Base-by-base conservation (phyloP, 2,329 filamentous ascomycete species). In the Neurospora sp. region DNA sequence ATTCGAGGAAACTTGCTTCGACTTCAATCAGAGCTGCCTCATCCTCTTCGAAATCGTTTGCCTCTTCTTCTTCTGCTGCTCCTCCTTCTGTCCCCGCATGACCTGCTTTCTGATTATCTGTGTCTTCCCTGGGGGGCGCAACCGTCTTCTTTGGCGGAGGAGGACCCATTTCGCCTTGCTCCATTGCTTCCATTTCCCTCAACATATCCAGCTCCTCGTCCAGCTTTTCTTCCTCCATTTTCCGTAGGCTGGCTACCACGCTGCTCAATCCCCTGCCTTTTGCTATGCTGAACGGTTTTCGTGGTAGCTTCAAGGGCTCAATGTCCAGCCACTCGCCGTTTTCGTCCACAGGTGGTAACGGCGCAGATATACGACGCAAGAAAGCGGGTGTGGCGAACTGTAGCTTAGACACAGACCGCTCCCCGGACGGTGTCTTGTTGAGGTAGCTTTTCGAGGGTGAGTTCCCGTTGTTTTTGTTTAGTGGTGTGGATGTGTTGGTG, bases 151-250 rank as follows among this genome's bases (percentile, higher is more conserved):
- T 70, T n/a, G 17, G 4, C 39, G 7, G 11, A 38, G 39, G 67
- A 38, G 62, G 39, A 70, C 36, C 6, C 52, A 36, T 62, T 4
- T 17, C 52, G 1, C 28, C 52, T 3, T 62, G 52, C 17, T 62
- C 70, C 75, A 74, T 78, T 28, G 52, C 15, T 43, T 83, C 85
- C 38, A 80, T 78, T 78, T 95, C 92, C n/a, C 86, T 85, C 76
- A 95, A 80, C 1, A 90, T 88, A 8, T 93, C 91, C 71, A 92
- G 81, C 40, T 95, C 91, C 36, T 94, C 91, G 68, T 93, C 91
- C 69, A 90, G 81, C 19, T 83, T 82, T 66, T 91, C 87, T 68
- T 93, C 90, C 77, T 93, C 89, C 69, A 92, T 84, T 76, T 88
- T 89, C 72, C 90, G 85, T 73, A 95, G 81, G 33, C 87, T 87